phyloP scores from a whole-genome alignment of 2,329 filamentous ascomycete species.

The Cryphonectria parasitica region DNA sequence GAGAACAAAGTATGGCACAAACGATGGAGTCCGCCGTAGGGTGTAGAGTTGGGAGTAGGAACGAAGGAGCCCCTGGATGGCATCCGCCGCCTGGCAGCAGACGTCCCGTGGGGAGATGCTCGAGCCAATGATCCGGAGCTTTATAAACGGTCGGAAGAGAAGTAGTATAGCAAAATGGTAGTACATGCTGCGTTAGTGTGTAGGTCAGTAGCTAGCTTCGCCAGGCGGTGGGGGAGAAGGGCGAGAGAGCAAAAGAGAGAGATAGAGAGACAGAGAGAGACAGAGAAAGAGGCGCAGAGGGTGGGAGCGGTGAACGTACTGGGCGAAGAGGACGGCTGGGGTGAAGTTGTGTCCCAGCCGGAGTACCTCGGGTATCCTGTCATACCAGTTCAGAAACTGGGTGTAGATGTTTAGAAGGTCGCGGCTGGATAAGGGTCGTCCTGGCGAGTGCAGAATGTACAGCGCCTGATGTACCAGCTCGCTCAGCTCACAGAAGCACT shows the following conservation, averaged over 20 bases:
- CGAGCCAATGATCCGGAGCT: conserved; percentile 64
- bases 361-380: conserved; percentile 65
- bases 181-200: conserved; percentile 58
- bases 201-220: conserved; percentile 22
- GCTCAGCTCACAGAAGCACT: conserved; percentile 72
- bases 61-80: conserved; percentile 58
- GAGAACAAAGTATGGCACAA: conserved; percentile 65
- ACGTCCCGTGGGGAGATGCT: conserved; percentile 67
- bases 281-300: not conserved
- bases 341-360: conserved; percentile 70
- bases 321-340: conserved; percentile 72
- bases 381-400: conserved; percentile 74
- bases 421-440: conserved; percentile 64
- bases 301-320: conserved; percentile 57
- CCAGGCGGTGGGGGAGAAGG: not conserved
- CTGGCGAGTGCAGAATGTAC: conserved; percentile 73
- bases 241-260: not conserved
- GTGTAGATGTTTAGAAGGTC: conserved; percentile 68
- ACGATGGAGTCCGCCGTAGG: conserved; percentile 60
- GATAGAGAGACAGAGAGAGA: no score
- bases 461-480: conserved; percentile 74
- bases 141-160: conserved; percentile 75
- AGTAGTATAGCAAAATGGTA: conserved; percentile 72
- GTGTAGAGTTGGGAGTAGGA: conserved; percentile 65
- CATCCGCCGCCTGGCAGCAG: conserved; percentile 64